Evolutionary conservation across 106 monocot genomes (phyloP).

Genomic region (Iris macrosiphon): DNA sequence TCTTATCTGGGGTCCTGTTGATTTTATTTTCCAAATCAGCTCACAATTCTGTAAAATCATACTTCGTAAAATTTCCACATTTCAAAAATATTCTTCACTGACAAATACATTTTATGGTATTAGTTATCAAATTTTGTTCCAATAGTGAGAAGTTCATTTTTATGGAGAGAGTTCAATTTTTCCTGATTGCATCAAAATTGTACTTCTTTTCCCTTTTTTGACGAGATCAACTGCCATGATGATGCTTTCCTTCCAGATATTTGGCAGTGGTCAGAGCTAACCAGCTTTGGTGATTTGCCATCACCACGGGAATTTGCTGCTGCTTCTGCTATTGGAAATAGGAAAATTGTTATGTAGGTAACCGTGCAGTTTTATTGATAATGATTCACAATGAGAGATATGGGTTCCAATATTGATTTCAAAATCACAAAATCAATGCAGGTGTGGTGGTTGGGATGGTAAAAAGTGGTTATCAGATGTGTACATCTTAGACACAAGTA

Average conservation of each 20-base stretch:
- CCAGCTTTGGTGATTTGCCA: conserved; percentile 95
- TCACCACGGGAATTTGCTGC: conserved; percentile 92
- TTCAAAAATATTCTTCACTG: no score
- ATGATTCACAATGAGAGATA: not conserved
- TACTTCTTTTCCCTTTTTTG: not conserved
- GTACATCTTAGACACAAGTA: conserved; percentile 94
- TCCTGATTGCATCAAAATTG: no score
- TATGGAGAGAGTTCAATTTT: no score
- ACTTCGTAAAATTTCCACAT: no score
- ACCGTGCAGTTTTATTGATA: not conserved
- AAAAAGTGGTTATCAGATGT: conserved; percentile 99
- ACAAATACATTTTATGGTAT: no score
- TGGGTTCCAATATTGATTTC: not conserved
- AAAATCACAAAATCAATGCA: conserved; percentile 20
- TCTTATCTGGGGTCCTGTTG: no score
- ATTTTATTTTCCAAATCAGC: no score
- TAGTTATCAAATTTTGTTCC: no score
- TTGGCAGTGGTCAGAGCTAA: conserved; percentile 99
- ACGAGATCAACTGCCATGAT: not conserved
- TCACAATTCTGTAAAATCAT: no score
- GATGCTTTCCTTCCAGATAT: conserved; percentile 42
- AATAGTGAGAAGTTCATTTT: no score
- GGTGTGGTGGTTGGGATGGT: conserved; percentile 99
- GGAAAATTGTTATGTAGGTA: conserved; percentile 90
- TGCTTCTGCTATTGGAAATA: conserved; percentile 87